These are phyloP conservation scores for Wickerhamiella brachini DNA, from an alignment of 805 yeast species.

Conservation along the genomic window DNA sequence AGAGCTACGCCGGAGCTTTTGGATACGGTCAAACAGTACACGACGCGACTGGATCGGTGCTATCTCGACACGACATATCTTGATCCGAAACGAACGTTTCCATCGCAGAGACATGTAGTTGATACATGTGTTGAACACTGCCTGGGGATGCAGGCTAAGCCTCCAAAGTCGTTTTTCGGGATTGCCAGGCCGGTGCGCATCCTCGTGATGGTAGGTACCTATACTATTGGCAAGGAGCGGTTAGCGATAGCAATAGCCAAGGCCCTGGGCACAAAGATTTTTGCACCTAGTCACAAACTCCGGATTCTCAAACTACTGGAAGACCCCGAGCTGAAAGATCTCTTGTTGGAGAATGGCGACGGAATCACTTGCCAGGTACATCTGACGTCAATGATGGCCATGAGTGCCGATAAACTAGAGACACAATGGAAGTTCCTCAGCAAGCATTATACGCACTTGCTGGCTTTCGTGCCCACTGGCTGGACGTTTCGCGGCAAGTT, in stretches of 20 bases:
- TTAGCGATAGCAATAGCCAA: constrained; percentile 43
- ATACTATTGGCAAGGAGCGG: constrained; percentile 85
- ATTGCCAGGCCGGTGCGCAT: constrained; percentile 18
- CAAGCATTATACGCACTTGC: constrained; percentile 39
- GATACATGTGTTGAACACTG: constrained; percentile 43
- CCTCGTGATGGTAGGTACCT: constrained; percentile 67
- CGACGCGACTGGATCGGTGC: constrained; percentile 27
- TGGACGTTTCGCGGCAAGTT: constrained; percentile 42
- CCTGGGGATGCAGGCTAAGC: constrained; percentile 25
- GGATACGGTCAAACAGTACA: constrained; percentile 6
- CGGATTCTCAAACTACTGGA: constrained; percentile 34
- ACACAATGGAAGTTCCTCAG: constrained; percentile 37
- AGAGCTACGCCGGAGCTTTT: constrained; percentile 47
- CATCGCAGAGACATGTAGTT: constrained; percentile 60
- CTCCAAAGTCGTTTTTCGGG: constrained; percentile 15
- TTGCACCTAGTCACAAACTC: constrained; percentile 36
- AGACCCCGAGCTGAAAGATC: constrained; percentile 26
- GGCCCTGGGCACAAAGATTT: constrained; percentile 23
- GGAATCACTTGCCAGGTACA: constrained; percentile 48
- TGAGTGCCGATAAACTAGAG: constrained; percentile 28
- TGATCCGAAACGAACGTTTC: constrained; percentile 60
- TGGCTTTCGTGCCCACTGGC: constrained; percentile 82
- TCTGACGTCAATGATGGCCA: constrained; percentile 53
- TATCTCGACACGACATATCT: constrained; percentile 88
- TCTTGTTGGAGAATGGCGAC: constrained; percentile 30